These are phyloP conservation scores for Pezicula radicicola DNA, from an alignment of 2,329 filamentous ascomycete species.

Conservation along the genomic window DNA sequence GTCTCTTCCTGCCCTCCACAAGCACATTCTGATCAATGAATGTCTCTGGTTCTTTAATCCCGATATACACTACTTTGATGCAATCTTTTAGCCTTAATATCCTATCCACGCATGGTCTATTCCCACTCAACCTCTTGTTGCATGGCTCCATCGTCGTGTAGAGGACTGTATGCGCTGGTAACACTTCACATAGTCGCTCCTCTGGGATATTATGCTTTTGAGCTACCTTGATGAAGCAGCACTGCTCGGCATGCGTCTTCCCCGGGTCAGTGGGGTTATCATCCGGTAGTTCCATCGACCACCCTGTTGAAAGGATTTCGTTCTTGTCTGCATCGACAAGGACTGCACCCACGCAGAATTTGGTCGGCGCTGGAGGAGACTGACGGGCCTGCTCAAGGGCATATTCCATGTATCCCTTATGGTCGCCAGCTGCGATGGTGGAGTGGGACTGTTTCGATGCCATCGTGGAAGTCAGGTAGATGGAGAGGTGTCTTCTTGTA, in stretches of 20 bases:
- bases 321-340: constrained; percentile 59
- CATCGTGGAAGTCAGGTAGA: too few relatives aligned
- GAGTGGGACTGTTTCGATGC: constrained; percentile 11
- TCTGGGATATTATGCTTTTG: constrained; percentile 46
- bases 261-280: constrained; percentile 46
- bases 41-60: constrained; percentile 83
- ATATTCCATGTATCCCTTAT: constrained; percentile 54
- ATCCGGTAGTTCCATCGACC: constrained; percentile 73
- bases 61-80: constrained; percentile 79
- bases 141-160: constrained; percentile 96
- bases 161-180: constrained; percentile 56
- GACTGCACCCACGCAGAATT: constrained; percentile 89
- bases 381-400: constrained; percentile 71
- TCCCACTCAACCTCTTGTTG: constrained; percentile 69
- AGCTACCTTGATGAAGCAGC: constrained; percentile 75
- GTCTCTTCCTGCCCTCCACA: constrained; percentile 68
- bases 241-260: constrained; percentile 97
- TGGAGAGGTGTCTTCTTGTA: too few relatives aligned
- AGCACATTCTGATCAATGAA: constrained; percentile 82
- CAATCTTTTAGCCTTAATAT: constrained; percentile 55
- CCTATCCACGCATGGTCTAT: constrained; percentile 74
- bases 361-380: constrained; percentile 77
- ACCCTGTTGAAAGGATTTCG: constrained; percentile 71
- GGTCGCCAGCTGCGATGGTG: constrained; percentile 16
- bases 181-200: constrained; percentile 46